A percentile compares a stretch with the other conserved stretches of the same genome.
Evolutionary conservation across 306 rosid species (phyloP).

Genomic region (Cucurbita ficifolia): DNA sequence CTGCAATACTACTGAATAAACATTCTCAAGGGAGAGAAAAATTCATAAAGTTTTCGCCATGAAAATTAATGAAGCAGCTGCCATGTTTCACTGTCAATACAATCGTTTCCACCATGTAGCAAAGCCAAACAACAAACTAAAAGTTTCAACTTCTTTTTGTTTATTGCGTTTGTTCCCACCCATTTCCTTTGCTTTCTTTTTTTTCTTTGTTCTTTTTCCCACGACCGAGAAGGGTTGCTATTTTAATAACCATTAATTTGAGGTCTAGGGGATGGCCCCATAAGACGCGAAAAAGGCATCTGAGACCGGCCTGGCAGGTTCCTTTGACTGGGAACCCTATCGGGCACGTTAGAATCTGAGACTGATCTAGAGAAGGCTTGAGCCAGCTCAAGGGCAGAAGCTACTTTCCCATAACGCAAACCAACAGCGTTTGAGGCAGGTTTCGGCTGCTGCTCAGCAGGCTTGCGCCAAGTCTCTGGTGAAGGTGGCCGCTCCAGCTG

Average conservation of each 20-base stretch:
- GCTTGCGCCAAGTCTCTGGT: slow-evolving; percentile 94
- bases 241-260: slow-evolving; percentile 76
- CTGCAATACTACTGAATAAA: not conserved
- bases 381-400: slow-evolving; percentile 91
- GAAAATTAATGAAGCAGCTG: slow-evolving; percentile 3
- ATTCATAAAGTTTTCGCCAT: not conserved
- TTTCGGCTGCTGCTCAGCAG: slow-evolving; percentile 51
- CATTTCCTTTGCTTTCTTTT: not conserved
- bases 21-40: not conserved
- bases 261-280: slow-evolving; percentile 67
- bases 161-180: not conserved
- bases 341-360: slow-evolving; percentile 48
- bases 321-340: slow-evolving; percentile 38
- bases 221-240: not conserved
- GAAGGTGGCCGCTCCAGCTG: slow-evolving; percentile 69
- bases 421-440: slow-evolving; percentile 27
- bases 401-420: slow-evolving; percentile 47
- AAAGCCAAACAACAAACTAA: slow-evolving; percentile 6
- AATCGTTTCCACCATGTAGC: slow-evolving; percentile 1
- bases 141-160: not conserved
- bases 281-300: slow-evolving; percentile 80
- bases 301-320: slow-evolving; percentile 39
- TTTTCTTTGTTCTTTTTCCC: not conserved
- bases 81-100: not conserved
- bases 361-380: slow-evolving; percentile 83